phyloP scores from a whole-genome alignment of 108 stramenopile species.

The Stephanodiscus minutulus region DNA sequence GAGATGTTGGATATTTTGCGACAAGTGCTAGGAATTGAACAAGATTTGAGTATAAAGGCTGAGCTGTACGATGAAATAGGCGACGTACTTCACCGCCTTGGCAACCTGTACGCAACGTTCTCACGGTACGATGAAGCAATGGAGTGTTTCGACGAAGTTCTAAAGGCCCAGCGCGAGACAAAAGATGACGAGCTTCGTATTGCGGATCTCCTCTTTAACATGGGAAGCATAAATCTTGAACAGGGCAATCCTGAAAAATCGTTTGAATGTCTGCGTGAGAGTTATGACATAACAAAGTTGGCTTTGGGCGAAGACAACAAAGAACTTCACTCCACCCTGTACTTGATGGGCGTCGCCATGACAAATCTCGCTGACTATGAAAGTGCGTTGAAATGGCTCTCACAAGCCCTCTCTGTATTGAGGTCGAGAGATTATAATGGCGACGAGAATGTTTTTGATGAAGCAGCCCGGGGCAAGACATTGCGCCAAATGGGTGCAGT shows the following conservation, averaged over 20 bases:
- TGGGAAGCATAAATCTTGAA: conserved; percentile 53
- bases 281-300: conserved; percentile 42
- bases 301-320: conserved; percentile 36
- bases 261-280: conserved; percentile 45
- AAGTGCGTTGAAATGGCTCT: conserved; percentile 30
- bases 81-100: conserved; percentile 56
- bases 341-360: conserved; percentile 44
- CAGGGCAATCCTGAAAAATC: conserved; percentile 31
- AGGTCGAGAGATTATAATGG: conserved; percentile 9
- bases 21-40: conserved; percentile 25
- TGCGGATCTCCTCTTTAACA: conserved; percentile 56
- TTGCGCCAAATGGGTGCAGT: conserved; percentile 39
- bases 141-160: conserved; percentile 41
- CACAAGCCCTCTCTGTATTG: conserved; percentile 26
- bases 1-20: conserved; percentile 45
- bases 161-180: conserved; percentile 41
- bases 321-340: conserved; percentile 50
- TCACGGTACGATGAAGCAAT: conserved; percentile 44
- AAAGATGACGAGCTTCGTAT: conserved; percentile 48
- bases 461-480: conserved; percentile 23
- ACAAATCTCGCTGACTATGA: conserved; percentile 30
- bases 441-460: conserved; percentile 19
- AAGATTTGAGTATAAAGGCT: conserved; percentile 20
- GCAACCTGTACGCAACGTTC: conserved; percentile 50
- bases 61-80: conserved; percentile 44